Conservation (phyloP, 441 rosid species). For the Codiaeum variegatum region DNA sequence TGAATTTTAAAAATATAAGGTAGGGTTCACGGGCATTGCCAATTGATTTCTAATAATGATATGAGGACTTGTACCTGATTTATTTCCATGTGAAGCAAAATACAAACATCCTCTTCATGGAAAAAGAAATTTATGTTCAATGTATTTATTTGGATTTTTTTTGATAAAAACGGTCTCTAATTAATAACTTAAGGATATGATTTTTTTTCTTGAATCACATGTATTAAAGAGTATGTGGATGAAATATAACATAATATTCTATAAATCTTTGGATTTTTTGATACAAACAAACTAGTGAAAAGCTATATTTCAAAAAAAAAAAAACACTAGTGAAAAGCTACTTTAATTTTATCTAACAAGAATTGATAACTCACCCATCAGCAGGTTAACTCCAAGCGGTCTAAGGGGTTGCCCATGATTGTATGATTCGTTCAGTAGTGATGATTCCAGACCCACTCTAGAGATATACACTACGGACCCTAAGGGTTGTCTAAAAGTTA, state of each 20-base stretch:
- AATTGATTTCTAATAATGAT: background rate
- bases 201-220: background rate
- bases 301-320: background rate
- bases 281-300: slow-evolving; percentile 9
- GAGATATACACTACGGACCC: too few species aligned
- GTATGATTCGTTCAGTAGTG: too few species aligned
- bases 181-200: background rate
- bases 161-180: background rate
- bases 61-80: background rate
- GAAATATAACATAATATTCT: background rate
- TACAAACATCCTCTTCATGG: background rate
- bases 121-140: background rate
- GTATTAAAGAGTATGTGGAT: background rate
- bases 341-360: too few species aligned
- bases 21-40: slow-evolving; percentile 11
- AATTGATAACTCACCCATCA: too few species aligned
- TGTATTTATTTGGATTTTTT: background rate
- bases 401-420: too few species aligned
- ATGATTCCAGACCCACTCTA: too few species aligned
- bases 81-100: background rate
- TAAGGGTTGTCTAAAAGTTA: too few species aligned
- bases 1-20: background rate
- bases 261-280: background rate
- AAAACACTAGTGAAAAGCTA: background rate
- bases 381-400: too few species aligned